Evolutionary conservation across 768 basidiomycete species (phyloP).

Genomic region (Lactifluus piperatus): DNA sequence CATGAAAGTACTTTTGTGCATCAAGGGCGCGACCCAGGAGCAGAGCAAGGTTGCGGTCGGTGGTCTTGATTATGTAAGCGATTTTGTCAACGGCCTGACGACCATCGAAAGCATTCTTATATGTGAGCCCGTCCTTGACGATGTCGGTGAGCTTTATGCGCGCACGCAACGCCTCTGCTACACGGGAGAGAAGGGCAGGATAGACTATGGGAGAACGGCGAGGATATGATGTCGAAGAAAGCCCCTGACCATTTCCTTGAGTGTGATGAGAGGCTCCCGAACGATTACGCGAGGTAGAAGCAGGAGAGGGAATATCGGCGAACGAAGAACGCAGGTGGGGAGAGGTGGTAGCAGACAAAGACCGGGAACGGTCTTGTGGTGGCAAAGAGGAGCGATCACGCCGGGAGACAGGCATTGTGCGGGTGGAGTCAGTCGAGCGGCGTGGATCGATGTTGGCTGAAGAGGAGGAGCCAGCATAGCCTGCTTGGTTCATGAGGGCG

Average conservation of each 20-base stretch:
- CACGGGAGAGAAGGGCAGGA: slow-evolving; percentile 91
- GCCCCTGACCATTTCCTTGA: slow-evolving; percentile 27
- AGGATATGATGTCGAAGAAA: slow-evolving; percentile 17
- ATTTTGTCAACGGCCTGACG: slow-evolving; percentile 96
- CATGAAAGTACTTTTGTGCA: slow-evolving; percentile 98
- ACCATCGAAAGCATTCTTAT: slow-evolving; percentile 95
- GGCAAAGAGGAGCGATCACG: slow-evolving; percentile 46
- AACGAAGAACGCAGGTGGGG: slow-evolving; percentile 40
- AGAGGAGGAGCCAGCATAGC: slow-evolving; percentile 27
- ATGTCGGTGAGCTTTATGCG: slow-evolving; percentile 71
- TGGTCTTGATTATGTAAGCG: slow-evolving; percentile 96
- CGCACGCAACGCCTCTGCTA: slow-evolving; percentile 87
- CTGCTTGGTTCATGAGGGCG: slow-evolving; percentile 24
- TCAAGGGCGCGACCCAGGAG: slow-evolving; percentile 93
- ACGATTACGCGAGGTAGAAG: slow-evolving; percentile 30
- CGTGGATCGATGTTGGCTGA: slow-evolving; percentile 36
- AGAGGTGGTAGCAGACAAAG: slow-evolving; percentile 57
- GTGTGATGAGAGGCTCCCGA: slow-evolving; percentile 21
- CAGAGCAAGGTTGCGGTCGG: slow-evolving; percentile 91
- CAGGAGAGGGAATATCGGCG: slow-evolving; percentile 26
- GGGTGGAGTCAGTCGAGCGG: slow-evolving; percentile 63
- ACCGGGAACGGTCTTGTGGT: slow-evolving; percentile 59
- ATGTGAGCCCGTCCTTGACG: slow-evolving; percentile 90
- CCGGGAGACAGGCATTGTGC: slow-evolving; percentile 51
- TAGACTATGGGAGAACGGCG: slow-evolving; percentile 75